Evolutionary conservation across 371 early-diverging fungal genomes (phyloP).

Genomic region (Lichtheimia ornata): DNA sequence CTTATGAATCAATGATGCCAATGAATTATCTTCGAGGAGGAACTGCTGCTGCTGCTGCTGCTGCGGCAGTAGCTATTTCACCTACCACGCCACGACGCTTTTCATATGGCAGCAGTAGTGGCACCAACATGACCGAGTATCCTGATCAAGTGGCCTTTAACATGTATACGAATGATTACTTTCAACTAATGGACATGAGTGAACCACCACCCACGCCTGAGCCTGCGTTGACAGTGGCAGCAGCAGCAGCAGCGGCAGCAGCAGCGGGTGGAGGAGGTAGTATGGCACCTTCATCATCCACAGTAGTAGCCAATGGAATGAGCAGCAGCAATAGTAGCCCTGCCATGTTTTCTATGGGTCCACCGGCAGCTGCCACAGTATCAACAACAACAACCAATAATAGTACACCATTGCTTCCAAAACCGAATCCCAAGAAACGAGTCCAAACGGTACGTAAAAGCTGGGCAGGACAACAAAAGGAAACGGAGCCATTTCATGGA

Average conservation of each 20-base stretch:
- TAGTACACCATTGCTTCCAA: too few relatives aligned
- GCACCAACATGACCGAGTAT: constrained; percentile 6
- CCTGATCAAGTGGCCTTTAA: constrained; percentile 4
- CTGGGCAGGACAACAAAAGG: constrained; percentile 1
- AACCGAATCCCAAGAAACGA: too few relatives aligned
- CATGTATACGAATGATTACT: constrained; percentile 7
- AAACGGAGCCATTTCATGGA: constrained; percentile 1
- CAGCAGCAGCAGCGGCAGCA: constrained; percentile 1
- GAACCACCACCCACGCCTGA: constrained; percentile 12
- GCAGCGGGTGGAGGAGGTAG: not conserved
- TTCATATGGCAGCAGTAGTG: not conserved
- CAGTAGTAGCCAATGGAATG: not conserved
- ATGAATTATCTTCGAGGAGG: too few relatives aligned
- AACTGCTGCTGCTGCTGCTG: constrained; percentile 7
- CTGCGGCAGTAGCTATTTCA: not conserved
- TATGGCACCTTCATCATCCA: not conserved
- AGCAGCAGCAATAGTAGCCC: not conserved
- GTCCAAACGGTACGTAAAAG: not conserved
- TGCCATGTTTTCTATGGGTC: too few relatives aligned
- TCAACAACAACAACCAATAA: too few relatives aligned
- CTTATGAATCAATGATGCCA: not conserved
- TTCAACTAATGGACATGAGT: constrained; percentile 9
- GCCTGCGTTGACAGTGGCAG: constrained; percentile 3
- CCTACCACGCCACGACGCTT: not conserved
- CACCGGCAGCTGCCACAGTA: too few relatives aligned